These are phyloP conservation scores for Narthecium ossifragum DNA, from an alignment of 106 monocot genomes.

Conservation along the genomic window DNA sequence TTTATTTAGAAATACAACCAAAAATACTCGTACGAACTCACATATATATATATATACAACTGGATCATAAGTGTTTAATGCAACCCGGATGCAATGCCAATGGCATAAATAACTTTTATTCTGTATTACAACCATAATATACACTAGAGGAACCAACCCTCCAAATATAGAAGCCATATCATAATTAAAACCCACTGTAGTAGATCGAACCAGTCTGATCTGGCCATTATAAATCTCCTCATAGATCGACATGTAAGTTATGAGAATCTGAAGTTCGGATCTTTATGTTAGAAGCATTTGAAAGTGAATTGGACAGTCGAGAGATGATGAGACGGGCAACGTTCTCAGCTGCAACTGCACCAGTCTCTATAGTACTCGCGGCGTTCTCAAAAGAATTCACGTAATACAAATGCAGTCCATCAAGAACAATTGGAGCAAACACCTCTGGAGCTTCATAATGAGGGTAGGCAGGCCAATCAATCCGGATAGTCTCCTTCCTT, in stretches of 20 bases:
- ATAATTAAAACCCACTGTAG: too few species aligned
- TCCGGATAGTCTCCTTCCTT: conserved; percentile 61
- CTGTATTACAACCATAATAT: too few species aligned
- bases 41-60: too few species aligned
- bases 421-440: conserved; percentile 82
- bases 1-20: too few species aligned
- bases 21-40: too few species aligned
- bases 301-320: conserved; percentile 20
- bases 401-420: conserved; percentile 84
- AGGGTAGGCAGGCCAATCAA: conserved; percentile 97
- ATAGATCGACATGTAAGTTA: conserved; percentile 25
- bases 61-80: too few species aligned
- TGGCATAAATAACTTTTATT: too few species aligned
- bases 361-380: conserved; percentile 83
- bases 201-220: too few species aligned
- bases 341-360: conserved; percentile 93
- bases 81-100: too few species aligned
- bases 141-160: too few species aligned
- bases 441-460: conserved; percentile 81
- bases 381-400: conserved; percentile 96
- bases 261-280: conserved; percentile 5
- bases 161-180: too few species aligned
- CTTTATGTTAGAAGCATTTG: neutral
- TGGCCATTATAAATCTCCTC: neutral
- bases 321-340: conserved; percentile 83